A percentile compares a stretch with the other conserved stretches of the same genome.
Evolutionary conservation across 1,139 yeast species (phyloP).

Genomic region (Yamadazyma epiphylla): DNA sequence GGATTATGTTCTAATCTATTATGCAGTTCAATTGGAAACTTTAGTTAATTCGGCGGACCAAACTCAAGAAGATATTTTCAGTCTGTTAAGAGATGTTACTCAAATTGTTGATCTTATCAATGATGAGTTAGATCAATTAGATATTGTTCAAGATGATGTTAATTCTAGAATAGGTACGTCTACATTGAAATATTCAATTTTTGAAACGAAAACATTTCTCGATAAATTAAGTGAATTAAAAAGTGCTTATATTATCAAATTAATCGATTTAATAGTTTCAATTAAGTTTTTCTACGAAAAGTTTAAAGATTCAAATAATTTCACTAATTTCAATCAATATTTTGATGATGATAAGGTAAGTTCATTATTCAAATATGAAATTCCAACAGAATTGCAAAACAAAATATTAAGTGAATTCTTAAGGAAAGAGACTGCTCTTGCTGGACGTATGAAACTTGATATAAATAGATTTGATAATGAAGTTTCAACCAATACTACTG

Average conservation of each 20-base stretch:
- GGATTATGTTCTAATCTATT: neutral
- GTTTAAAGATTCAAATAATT: slow-evolving; percentile 20
- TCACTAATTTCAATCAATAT: slow-evolving; percentile 25
- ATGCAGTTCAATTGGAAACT: neutral
- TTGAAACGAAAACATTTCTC: slow-evolving; percentile 10
- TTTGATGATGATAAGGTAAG: slow-evolving; percentile 15
- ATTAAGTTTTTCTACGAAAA: slow-evolving; percentile 32
- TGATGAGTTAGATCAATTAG: neutral
- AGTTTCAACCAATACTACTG: slow-evolving; percentile 5
- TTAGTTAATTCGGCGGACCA: neutral
- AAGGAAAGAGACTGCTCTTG: slow-evolving; percentile 31
- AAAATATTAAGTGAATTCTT: slow-evolving; percentile 28
- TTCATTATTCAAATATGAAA: slow-evolving; percentile 7
- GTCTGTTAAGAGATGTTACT: neutral
- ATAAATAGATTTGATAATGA: slow-evolving; percentile 57
- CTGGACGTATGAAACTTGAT: slow-evolving; percentile 22
- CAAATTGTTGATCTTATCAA: neutral
- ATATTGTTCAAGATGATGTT: neutral
- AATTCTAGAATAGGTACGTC: slow-evolving; percentile 12
- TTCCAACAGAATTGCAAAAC: slow-evolving; percentile 22
- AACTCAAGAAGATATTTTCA: neutral
- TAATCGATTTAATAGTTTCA: slow-evolving; percentile 30
- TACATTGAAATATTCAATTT: slow-evolving; percentile 5
- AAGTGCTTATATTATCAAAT: slow-evolving; percentile 22
- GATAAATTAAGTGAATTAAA: slow-evolving; percentile 19